phyloP scores from a whole-genome alignment of 176 grass and related monocot genomes.

The Calamus simplicifolius region DNA sequence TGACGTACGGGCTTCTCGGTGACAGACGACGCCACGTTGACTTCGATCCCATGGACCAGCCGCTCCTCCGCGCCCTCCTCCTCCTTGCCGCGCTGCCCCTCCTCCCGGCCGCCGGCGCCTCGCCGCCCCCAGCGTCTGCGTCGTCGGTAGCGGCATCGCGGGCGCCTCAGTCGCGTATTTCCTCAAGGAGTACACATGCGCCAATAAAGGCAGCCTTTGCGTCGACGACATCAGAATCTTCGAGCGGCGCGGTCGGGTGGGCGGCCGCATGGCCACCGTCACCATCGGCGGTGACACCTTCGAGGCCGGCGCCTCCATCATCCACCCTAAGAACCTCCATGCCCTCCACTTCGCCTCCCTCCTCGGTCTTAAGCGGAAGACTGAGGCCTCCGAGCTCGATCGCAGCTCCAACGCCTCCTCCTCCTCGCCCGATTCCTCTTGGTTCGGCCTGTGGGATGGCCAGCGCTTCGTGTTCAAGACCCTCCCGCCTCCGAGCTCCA shows the following conservation, averaged over 20 bases:
- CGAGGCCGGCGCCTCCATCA: slow-evolving; percentile 70
- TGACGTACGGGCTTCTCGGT: too few relatives aligned
- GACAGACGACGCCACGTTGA: too few relatives aligned
- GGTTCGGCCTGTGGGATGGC: slow-evolving; percentile 84
- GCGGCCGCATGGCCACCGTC: slow-evolving; percentile 61
- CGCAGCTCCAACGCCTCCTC: slow-evolving; percentile 3
- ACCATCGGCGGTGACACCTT: slow-evolving; percentile 51
- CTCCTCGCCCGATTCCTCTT: slow-evolving; percentile 7
- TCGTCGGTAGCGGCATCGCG: slow-evolving; percentile 71
- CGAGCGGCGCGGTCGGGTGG: slow-evolving; percentile 41
- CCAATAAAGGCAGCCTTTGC: slow-evolving; percentile 2
- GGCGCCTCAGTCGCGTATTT: slow-evolving; percentile 78
- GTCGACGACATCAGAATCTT: slow-evolving; percentile 46
- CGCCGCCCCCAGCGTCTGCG: slow-evolving; percentile 24
- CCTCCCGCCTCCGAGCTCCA: slow-evolving; percentile 26
- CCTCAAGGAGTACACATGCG: slow-evolving; percentile 50
- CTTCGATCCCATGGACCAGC: too few relatives aligned
- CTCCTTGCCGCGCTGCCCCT: neutral
- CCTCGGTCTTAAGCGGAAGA: slow-evolving; percentile 30
- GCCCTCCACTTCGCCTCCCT: slow-evolving; percentile 46
- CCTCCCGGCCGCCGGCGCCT: neutral
- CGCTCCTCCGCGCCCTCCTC: slow-evolving; percentile 3
- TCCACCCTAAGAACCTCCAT: slow-evolving; percentile 70
- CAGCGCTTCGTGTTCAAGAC: slow-evolving; percentile 55
- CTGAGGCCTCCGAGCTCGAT: slow-evolving; percentile 17